Conservation (phyloP, 106 monocot genomes). For the Acanthochlamys bracteata region DNA sequence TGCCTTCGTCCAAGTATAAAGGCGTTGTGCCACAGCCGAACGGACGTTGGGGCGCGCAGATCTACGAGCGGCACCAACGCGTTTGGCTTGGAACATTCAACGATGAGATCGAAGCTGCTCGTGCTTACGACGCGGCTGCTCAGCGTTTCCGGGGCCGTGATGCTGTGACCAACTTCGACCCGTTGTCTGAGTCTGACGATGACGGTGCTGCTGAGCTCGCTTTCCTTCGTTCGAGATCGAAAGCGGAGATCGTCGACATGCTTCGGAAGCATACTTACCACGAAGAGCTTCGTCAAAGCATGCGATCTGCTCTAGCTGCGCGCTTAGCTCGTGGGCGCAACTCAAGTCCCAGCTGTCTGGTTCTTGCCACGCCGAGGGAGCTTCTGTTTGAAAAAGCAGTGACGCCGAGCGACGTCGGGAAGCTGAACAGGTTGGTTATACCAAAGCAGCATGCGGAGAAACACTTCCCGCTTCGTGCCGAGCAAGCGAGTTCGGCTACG, state of each 20-base stretch:
- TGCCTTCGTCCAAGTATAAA: slow-evolving; percentile 62
- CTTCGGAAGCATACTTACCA: slow-evolving; percentile 80
- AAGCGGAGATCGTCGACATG: slow-evolving; percentile 89
- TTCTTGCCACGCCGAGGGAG: slow-evolving; percentile 11
- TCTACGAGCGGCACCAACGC: slow-evolving; percentile 82
- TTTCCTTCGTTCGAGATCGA: slow-evolving; percentile 59
- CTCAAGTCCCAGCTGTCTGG: not conserved
- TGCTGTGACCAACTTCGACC: slow-evolving; percentile 76
- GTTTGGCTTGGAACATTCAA: slow-evolving; percentile 91
- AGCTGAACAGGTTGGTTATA: slow-evolving; percentile 77
- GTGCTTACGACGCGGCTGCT: slow-evolving; percentile 74
- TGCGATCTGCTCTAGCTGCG: slow-evolving; percentile 1
- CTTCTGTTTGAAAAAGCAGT: slow-evolving; percentile 64
- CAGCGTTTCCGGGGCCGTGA: slow-evolving; percentile 78
- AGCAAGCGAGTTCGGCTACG: not conserved
- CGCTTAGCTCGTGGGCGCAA: not conserved
- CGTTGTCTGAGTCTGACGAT: slow-evolving; percentile 23
- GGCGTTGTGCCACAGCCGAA: slow-evolving; percentile 84
- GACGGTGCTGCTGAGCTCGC: slow-evolving; percentile 33
- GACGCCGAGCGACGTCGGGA: slow-evolving; percentile 84
- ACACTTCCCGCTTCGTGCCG: slow-evolving; percentile 47
- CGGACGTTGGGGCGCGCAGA: slow-evolving; percentile 86
- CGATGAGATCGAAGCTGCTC: slow-evolving; percentile 59
- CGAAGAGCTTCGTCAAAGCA: slow-evolving; percentile 59
- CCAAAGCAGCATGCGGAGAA: slow-evolving; percentile 91